These are phyloP conservation scores for Flaveria floridana DNA, from an alignment of 140 eudicot species.

Conservation along the genomic window DNA sequence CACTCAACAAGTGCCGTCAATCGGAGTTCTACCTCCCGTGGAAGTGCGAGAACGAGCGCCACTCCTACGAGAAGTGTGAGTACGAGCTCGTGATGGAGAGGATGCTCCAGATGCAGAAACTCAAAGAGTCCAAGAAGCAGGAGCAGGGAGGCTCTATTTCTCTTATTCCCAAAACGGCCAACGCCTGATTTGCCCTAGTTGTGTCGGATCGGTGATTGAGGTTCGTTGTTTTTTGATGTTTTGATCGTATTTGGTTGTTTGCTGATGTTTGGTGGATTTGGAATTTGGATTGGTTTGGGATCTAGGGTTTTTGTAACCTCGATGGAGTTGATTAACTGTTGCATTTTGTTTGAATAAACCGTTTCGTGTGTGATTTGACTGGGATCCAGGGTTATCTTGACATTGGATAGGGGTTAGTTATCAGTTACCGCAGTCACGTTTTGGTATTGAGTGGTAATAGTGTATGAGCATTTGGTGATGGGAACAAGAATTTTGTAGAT, in stretches of 20 bases:
- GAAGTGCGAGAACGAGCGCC: constrained; percentile 89
- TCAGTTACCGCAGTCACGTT: background rate
- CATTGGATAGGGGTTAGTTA: background rate
- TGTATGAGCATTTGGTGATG: background rate
- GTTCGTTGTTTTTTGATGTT: background rate
- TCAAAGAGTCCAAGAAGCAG: constrained; percentile 27
- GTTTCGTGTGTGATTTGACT: background rate
- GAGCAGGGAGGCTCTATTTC: constrained; percentile 38
- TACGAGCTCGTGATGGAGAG: constrained; percentile 90
- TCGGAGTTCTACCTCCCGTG: constrained; percentile 72
- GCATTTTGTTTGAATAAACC: background rate
- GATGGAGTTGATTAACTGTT: too few relatives aligned
- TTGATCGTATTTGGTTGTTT: background rate
- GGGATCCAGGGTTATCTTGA: background rate
- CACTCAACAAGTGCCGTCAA: constrained; percentile 81
- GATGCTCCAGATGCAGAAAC: constrained; percentile 76
- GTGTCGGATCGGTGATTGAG: background rate
- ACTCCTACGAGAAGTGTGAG: constrained; percentile 76
- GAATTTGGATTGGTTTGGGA: background rate
- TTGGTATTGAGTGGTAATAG: background rate
- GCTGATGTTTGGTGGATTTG: background rate
- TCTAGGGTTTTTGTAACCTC: background rate
- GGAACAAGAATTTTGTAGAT: background rate
- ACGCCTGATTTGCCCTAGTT: constrained; percentile 38
- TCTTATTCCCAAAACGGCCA: constrained; percentile 63